These are phyloP conservation scores for Verbascum thapsus DNA, from an alignment of 257 asterid species.

Conservation along the genomic window DNA sequence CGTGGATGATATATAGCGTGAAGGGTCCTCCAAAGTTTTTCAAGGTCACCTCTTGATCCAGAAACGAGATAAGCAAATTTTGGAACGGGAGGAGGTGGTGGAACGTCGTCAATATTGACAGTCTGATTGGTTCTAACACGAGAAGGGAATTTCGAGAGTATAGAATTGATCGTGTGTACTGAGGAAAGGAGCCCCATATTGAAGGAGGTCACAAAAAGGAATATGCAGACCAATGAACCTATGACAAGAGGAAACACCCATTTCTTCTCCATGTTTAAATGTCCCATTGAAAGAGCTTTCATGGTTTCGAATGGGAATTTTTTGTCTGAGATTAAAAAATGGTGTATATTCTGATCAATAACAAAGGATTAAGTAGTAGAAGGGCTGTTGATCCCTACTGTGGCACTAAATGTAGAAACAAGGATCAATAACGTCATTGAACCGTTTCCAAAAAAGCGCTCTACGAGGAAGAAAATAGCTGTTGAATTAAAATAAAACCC, in stretches of 20 bases:
- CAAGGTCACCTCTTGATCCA: slow-evolving; percentile 85
- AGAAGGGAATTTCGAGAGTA: slow-evolving; percentile 58
- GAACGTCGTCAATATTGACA: slow-evolving; percentile 39
- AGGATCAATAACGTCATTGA: slow-evolving; percentile 35
- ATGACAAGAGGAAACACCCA: slow-evolving; percentile 78
- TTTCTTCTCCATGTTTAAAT: slow-evolving; percentile 62
- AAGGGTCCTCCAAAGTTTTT: slow-evolving; percentile 88
- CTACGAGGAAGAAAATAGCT: slow-evolving; percentile 19
- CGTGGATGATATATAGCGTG: slow-evolving; percentile 81
- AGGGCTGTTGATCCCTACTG: slow-evolving; percentile 26
- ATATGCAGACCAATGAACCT: slow-evolving; percentile 54
- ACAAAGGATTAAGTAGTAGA: slow-evolving; percentile 4
- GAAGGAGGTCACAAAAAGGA: slow-evolving; percentile 71
- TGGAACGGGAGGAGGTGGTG: slow-evolving; percentile 60
- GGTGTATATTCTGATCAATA: slow-evolving; percentile 21
- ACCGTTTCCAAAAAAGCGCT: slow-evolving; percentile 31
- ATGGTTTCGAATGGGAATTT: slow-evolving; percentile 33
- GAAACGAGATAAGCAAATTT: slow-evolving; percentile 85
- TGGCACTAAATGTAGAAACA: slow-evolving; percentile 38
- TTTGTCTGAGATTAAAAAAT: slow-evolving; percentile 27
- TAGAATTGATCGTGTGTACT: slow-evolving; percentile 52
- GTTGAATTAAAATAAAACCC: slow-evolving; percentile 27
- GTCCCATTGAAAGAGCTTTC: slow-evolving; percentile 62
- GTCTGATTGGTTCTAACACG: slow-evolving; percentile 38
- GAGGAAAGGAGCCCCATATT: slow-evolving; percentile 71